Percentiles rank a stretch among this genome's conserved stretches.
These are phyloP conservation scores for Syncephalastrum racemosum DNA, from an alignment of 371 early-diverging fungal species.

Conservation along the genomic window DNA sequence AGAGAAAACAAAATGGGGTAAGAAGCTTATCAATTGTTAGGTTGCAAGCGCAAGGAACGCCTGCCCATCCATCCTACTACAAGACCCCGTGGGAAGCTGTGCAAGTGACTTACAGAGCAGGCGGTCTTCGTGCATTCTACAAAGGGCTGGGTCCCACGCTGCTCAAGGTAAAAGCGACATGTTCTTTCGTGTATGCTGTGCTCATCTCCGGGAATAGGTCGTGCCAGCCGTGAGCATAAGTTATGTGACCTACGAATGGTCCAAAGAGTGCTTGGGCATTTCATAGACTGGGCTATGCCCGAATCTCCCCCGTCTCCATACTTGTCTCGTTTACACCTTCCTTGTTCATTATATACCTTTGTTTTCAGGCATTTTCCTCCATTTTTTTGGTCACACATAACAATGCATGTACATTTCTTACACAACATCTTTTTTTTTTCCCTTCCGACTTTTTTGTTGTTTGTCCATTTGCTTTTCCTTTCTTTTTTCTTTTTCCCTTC, in stretches of 20 bases:
- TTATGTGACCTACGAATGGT: slow-evolving; percentile 66
- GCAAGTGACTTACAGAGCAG: slow-evolving; percentile 66
- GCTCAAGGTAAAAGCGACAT: slow-evolving; percentile 52
- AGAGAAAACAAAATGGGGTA: neutral
- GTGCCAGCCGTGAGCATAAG: slow-evolving; percentile 67
- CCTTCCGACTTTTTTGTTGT: no score
- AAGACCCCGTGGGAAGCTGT: slow-evolving; percentile 70
- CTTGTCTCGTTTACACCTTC: neutral
- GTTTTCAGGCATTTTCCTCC: slow-evolving; percentile 1
- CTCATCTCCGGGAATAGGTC: slow-evolving; percentile 33
- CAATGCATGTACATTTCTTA: no score
- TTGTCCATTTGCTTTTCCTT: slow-evolving; percentile 3
- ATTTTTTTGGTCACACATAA: no score
- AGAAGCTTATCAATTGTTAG: slow-evolving; percentile 30
- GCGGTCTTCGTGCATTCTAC: slow-evolving; percentile 84
- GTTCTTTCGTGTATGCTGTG: slow-evolving; percentile 3
- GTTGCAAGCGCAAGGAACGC: slow-evolving; percentile 84
- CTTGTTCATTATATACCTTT: slow-evolving; percentile 7
- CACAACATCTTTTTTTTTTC: no score
- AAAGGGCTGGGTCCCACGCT: slow-evolving; percentile 83
- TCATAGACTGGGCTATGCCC: slow-evolving; percentile 8
- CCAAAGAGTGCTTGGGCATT: slow-evolving; percentile 35
- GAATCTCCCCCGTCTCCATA: neutral
- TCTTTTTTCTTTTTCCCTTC: neutral
- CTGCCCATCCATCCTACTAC: slow-evolving; percentile 73